Evolutionary conservation across 179 eudicot species (phyloP), one percentile per base, ranked within the genome.

Genomic region (Pouteria campechiana): DNA sequence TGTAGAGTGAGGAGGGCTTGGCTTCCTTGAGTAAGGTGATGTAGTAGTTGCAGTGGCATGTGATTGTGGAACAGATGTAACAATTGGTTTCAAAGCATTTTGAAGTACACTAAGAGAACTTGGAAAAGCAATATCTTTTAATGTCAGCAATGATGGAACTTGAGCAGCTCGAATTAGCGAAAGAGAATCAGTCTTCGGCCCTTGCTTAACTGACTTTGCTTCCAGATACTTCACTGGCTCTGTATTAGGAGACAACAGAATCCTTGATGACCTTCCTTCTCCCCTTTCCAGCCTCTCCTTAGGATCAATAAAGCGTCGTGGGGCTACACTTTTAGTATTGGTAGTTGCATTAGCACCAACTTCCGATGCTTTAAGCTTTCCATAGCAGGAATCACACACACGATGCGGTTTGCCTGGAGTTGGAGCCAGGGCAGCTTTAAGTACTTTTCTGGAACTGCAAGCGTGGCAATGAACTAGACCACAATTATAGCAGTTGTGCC

Each of bases 341-440:
- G 52, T 44, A 16, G 35, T 20, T 2, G 69, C 28, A 5, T 48
- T 51, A 42, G 35, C 68, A 17, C 66, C 67, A 11, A 60, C 33
- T 3, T 67, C 61, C 1, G 74, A 44, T 12, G 79, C 53, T 57
- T 59, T 80, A 11, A 86, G 75, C 47, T 83, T 83, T 20, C 58
- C 39, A 58, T 78, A 76, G 54, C 96, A 83, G 41, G 80, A 61
- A 48, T 86, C 96, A 61, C 96, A 86, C 7, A 86, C 96, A 8
- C 96, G 78, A 57, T 86, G 90, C 28, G 96, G 90, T 56, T 86
- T 86, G 30, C 85, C 79, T 0, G 86, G 90, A 12, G 81, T 86
- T 2, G 94, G 94, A 43, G 96, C 96, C 51, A 83, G 70, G 9
- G 96, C 96, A 17, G 94, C 96, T 54, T 61, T 79, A n/a, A 79